These are phyloP conservation scores for Arabidopsis hybrid DNA, from an alignment of 441 rosid genomes.

Conservation along the genomic window DNA sequence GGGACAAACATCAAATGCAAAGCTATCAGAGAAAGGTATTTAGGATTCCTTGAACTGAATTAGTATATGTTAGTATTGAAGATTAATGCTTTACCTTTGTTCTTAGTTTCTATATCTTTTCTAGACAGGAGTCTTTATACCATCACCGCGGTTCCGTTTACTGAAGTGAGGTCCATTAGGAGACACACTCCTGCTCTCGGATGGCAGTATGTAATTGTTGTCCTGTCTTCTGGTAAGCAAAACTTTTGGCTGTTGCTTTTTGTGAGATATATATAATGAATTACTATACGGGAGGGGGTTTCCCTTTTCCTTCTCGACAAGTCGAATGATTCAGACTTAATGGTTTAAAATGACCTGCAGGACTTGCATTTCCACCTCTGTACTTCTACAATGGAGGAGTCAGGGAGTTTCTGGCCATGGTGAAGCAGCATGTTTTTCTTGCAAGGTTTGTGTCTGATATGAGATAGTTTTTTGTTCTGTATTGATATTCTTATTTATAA, in stretches of 20 bases:
- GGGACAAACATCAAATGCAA: slow-evolving; percentile 72
- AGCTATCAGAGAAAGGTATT: slow-evolving; percentile 84
- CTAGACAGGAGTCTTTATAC: slow-evolving; percentile 91
- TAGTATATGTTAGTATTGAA: slow-evolving; percentile 5
- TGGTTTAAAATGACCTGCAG: slow-evolving; percentile 53
- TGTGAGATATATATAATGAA: neutral
- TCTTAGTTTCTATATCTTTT: slow-evolving; percentile 39
- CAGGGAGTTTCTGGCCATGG: slow-evolving; percentile 83
- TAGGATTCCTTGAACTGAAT: slow-evolving; percentile 14
- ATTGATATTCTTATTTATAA: slow-evolving; percentile 25
- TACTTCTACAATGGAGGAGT: slow-evolving; percentile 98
- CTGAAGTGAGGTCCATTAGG: slow-evolving; percentile 83
- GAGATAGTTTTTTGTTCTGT: neutral
- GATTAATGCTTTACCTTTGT: slow-evolving; percentile 23
- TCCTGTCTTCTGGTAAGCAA: slow-evolving; percentile 83
- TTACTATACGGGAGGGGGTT: neutral
- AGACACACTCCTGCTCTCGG: slow-evolving; percentile 92
- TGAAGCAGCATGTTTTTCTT: slow-evolving; percentile 87
- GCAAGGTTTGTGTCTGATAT: slow-evolving; percentile 66
- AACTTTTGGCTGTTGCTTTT: slow-evolving; percentile 16
- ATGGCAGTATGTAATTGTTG: slow-evolving; percentile 94
- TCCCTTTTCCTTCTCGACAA: neutral
- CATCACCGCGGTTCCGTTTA: slow-evolving; percentile 77
- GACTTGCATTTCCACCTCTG: slow-evolving; percentile 93
- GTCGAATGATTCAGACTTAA: slow-evolving; percentile 4